Percentiles rank a stretch among this genome's conserved stretches.
phyloP scores from a whole-genome alignment of 257 asterid genomes.

The Gynochthodes officinalis region DNA sequence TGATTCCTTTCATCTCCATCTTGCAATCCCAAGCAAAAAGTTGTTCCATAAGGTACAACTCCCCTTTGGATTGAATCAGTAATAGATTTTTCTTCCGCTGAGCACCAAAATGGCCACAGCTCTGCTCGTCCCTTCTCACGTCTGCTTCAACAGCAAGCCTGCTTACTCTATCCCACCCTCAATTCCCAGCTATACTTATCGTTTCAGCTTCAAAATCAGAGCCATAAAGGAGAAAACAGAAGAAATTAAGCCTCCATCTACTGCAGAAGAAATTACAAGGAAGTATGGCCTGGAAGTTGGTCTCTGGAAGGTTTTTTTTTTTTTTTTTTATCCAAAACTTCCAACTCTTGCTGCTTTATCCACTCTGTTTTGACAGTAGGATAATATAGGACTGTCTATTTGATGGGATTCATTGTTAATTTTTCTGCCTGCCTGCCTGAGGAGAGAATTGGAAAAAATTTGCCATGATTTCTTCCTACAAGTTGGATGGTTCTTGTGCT shows the following conservation, averaged over 20 bases:
- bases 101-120: constrained; percentile 47
- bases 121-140: constrained; percentile 41
- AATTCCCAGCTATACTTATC: constrained; percentile 14
- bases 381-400: not conserved
- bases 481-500: not conserved
- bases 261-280: constrained; percentile 73
- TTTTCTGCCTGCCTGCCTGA: not conserved
- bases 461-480: not conserved
- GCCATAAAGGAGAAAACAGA: constrained; percentile 79
- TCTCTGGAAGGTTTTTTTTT: constrained; percentile 92
- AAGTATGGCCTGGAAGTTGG: constrained; percentile 96
- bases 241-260: constrained; percentile 49
- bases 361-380: not conserved
- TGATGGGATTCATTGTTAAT: not conserved
- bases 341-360: not conserved
- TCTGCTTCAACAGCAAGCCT: constrained; percentile 20
- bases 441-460: not conserved
- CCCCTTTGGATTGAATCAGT: not conserved
- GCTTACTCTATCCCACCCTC: constrained; percentile 14
- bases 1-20: not conserved
- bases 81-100: not conserved
- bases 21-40: not conserved
- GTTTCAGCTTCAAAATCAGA: constrained; percentile 47
- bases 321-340: not conserved
- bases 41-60: not conserved